Conservation (phyloP, 768 basidiomycete genomes). For the Sporobolomyces roseus region DNA sequence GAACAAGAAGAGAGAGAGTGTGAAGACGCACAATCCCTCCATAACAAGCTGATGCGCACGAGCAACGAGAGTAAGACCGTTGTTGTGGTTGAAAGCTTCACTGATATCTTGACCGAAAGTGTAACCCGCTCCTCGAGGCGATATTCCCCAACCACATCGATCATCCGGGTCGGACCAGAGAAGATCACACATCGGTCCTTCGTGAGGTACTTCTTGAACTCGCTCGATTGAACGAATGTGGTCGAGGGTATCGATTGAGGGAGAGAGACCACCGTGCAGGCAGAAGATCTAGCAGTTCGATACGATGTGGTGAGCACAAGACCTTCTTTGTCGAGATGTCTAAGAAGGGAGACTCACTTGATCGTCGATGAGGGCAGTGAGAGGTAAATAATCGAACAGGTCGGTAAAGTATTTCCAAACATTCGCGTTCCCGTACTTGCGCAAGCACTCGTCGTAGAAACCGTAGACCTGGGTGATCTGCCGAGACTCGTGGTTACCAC, state of each 20-base stretch:
- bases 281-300: constrained; percentile 92
- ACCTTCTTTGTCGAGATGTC: too few relatives aligned
- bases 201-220: constrained; percentile 98
- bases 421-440: constrained; percentile 99
- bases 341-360: constrained; percentile 70
- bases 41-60: constrained; percentile 63
- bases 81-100: constrained; percentile 99
- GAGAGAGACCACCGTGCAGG: constrained; percentile 92
- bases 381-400: constrained; percentile 93
- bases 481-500: constrained; percentile 97
- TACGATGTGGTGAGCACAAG: too few relatives aligned
- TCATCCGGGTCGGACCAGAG: constrained; percentile 99
- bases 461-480: constrained; percentile 99
- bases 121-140: constrained; percentile 96
- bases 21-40: constrained; percentile 66
- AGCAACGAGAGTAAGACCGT: constrained; percentile 87
- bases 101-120: constrained; percentile 99
- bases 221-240: constrained; percentile 98
- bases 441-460: constrained; percentile 98
- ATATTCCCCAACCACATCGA: constrained; percentile 98
- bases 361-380: constrained; percentile 96
- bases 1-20: background rate
- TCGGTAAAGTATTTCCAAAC: constrained; percentile 99
- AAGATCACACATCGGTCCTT: constrained; percentile 99
- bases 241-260: constrained; percentile 98